Conservation (phyloP, 495 filamentous ascomycete genomes). For the Podospora bellae-mahoneyi region DNA sequence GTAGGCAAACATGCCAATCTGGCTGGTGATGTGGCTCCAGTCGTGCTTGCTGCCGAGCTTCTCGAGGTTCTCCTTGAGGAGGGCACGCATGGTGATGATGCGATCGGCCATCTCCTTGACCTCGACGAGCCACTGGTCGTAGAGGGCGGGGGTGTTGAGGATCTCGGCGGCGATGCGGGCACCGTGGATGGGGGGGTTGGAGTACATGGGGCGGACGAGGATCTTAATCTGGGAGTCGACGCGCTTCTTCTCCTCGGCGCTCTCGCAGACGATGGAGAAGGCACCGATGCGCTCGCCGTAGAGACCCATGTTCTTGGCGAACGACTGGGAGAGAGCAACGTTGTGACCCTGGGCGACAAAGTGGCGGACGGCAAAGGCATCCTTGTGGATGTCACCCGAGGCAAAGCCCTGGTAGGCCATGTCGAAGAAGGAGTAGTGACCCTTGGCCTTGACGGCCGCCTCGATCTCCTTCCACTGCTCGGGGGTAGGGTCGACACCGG, state of each 20-base stretch:
- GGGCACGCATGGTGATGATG: slow-evolving; percentile 94
- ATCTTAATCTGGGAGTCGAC: slow-evolving; percentile 99
- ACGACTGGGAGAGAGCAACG: slow-evolving; percentile 85
- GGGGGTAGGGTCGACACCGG: slow-evolving; percentile 88
- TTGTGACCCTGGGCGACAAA: slow-evolving; percentile 91
- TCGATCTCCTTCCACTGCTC: slow-evolving; percentile 93
- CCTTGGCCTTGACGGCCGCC: slow-evolving; percentile 81
- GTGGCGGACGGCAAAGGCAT: slow-evolving; percentile 88
- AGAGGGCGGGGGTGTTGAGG: slow-evolving; percentile 79
- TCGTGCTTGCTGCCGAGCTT: slow-evolving; percentile 90
- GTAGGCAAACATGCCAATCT: slow-evolving; percentile 99
- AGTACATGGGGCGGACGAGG: slow-evolving; percentile 93
- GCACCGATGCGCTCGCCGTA: slow-evolving; percentile 98
- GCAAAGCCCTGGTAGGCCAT: slow-evolving; percentile 99
- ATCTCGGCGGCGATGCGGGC: slow-evolving; percentile 91
- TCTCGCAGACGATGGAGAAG: slow-evolving; percentile 85
- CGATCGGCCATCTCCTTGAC: slow-evolving; percentile 99
- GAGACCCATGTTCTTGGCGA: slow-evolving; percentile 99
- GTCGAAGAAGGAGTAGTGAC: slow-evolving; percentile 96
- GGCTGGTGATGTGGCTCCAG: slow-evolving; percentile 97
- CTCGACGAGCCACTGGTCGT: slow-evolving; percentile 92
- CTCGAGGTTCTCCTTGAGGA: slow-evolving; percentile 91
- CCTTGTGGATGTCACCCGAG: slow-evolving; percentile 82
- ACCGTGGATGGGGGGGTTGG: slow-evolving; percentile 94
- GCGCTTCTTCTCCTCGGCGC: slow-evolving; percentile 87